These are phyloP conservation scores for Isabelozyma rhagii DNA, from an alignment of 805 yeast genomes.

Conservation along the genomic window DNA sequence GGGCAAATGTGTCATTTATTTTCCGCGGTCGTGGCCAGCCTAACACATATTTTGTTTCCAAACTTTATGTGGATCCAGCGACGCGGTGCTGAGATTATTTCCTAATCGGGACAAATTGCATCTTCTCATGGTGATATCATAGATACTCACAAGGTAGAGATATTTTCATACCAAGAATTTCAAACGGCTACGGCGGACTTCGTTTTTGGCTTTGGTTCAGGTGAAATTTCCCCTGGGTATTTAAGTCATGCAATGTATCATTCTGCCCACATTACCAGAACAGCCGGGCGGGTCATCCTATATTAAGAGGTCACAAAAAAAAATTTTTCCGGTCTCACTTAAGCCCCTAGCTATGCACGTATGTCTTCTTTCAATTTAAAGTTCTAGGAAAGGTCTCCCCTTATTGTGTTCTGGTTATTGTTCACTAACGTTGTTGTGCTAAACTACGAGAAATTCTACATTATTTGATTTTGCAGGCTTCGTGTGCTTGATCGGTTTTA, in stretches of 20 bases:
- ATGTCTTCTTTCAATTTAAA: too few relatives aligned
- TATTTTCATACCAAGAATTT: too few relatives aligned
- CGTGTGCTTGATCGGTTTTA: too few relatives aligned
- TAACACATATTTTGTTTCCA: background rate
- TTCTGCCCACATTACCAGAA: background rate
- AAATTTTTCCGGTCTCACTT: background rate
- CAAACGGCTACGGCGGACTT: too few relatives aligned
- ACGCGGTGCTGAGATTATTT: background rate
- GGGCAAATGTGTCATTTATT: background rate
- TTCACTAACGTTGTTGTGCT: background rate
- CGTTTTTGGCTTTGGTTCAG: background rate
- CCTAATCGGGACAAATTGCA: background rate
- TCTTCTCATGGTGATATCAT: background rate
- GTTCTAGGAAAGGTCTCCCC: too few relatives aligned
- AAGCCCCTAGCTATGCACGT: background rate
- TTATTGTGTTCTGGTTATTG: background rate
- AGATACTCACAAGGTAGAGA: too few relatives aligned
- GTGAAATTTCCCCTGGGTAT: background rate
- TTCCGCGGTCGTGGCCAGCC: background rate
- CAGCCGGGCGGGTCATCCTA: background rate
- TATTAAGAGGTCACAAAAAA: background rate
- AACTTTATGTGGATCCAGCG: background rate
- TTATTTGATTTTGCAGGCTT: too few relatives aligned
- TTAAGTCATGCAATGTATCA: background rate
- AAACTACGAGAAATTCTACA: background rate